Conservation (phyloP, 2,329 filamentous ascomycete species). For the Penicillium polonicum region DNA sequence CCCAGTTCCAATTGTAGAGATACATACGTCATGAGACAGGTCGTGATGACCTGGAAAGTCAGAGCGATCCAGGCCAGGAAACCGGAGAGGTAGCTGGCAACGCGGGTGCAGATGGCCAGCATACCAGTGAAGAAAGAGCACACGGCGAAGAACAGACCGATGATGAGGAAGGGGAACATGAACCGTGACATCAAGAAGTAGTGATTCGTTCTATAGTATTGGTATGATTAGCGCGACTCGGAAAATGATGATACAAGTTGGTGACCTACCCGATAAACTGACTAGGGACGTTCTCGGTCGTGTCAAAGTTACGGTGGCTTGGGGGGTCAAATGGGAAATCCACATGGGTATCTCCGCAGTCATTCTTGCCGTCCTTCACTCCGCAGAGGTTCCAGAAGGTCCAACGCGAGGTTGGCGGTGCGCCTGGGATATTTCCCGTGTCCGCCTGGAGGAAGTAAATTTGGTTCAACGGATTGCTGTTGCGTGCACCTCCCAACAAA, state of each 20-base stretch:
- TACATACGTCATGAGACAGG: conserved; percentile 63
- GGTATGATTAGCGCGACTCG: conserved; percentile 11
- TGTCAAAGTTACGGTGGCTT: conserved; percentile 57
- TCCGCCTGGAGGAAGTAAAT: conserved; percentile 85
- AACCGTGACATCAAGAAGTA: conserved; percentile 89
- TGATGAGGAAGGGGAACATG: conserved; percentile 86
- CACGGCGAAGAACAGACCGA: conserved; percentile 73
- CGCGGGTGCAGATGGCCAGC: conserved; percentile 52
- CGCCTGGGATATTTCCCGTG: conserved; percentile 69
- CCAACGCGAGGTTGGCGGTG: conserved; percentile 72
- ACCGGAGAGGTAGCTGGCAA: conserved; percentile 53
- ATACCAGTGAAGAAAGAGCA: conserved; percentile 48
- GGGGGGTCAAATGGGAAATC: conserved; percentile 65
- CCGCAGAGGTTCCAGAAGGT: conserved; percentile 86
- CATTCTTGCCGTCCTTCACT: conserved; percentile 52
- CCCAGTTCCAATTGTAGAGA: not conserved
- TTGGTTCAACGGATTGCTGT: conserved; percentile 61
- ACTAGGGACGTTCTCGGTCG: conserved; percentile 52
- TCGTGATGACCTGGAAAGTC: conserved; percentile 59
- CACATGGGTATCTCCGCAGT: conserved; percentile 66
- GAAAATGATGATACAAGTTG: not conserved
- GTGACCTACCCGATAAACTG: conserved; percentile 53
- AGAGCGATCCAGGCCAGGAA: conserved; percentile 54
- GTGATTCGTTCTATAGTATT: conserved; percentile 51
- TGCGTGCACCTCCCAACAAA: conserved; percentile 59